Evolutionary conservation across 208 protist species (phyloP).

Genomic region (Phytomonas serpens): DNA sequence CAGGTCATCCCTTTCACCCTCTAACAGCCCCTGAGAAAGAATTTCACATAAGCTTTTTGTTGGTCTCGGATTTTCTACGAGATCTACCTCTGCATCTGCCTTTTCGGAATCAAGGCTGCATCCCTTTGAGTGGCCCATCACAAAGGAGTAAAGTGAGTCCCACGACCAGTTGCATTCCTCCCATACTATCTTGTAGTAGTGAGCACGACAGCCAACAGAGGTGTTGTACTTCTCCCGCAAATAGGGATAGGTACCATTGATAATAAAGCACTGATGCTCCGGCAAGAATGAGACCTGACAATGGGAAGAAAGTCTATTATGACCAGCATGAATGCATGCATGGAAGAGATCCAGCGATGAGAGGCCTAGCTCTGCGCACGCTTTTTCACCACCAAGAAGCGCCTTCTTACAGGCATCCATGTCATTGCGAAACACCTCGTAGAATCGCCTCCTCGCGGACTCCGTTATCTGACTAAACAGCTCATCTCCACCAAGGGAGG

Average conservation of each 20-base stretch:
- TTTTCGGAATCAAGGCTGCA: neutral
- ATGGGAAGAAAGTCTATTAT: constrained; percentile 22
- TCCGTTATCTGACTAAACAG: constrained; percentile 11
- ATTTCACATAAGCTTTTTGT: neutral
- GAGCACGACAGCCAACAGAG: constrained; percentile 19
- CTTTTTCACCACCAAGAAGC: neutral
- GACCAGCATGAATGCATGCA: constrained; percentile 22
- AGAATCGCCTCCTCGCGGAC: neutral
- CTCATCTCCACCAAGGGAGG: constrained; percentile 9
- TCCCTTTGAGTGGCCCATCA: constrained; percentile 33
- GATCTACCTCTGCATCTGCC: neutral
- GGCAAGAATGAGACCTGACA: constrained; percentile 42
- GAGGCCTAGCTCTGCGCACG: neutral
- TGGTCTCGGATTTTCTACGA: neutral
- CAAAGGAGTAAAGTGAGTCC: constrained; percentile 25
- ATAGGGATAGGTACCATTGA: constrained; percentile 72
- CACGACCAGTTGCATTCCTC: constrained; percentile 34
- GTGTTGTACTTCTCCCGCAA: constrained; percentile 35
- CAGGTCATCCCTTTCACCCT: neutral
- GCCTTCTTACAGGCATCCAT: neutral
- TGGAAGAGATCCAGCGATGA: neutral
- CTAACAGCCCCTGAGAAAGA: neutral
- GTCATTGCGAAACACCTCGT: neutral
- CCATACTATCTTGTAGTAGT: constrained; percentile 48
- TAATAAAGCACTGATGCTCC: constrained; percentile 33